Conservation (phyloP, 2,329 filamentous ascomycete species). For the Xylaria sp. region DNA sequence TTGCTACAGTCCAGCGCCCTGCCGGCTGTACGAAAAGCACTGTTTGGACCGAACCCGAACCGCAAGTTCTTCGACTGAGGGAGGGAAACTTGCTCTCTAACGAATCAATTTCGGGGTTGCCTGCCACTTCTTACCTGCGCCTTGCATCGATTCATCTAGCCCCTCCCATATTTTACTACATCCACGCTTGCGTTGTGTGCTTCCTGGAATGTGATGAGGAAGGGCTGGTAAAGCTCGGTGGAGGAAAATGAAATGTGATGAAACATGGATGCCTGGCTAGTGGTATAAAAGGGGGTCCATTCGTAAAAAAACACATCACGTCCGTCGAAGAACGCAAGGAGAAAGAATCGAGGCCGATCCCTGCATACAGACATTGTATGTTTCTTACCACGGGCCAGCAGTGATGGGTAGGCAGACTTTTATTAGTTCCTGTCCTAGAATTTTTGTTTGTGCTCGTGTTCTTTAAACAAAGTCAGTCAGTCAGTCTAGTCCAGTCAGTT, state of each 20-base stretch:
- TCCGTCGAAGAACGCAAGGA: slow-evolving; percentile 6
- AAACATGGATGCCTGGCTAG: neutral
- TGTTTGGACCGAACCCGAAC: slow-evolving; percentile 96
- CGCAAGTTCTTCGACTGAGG: slow-evolving; percentile 90
- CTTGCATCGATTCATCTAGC: neutral
- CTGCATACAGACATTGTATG: too few species aligned
- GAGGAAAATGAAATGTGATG: too few species aligned
- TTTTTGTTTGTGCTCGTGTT: slow-evolving; percentile 28
- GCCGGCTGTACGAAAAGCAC: slow-evolving; percentile 79
- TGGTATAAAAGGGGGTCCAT: slow-evolving; percentile 2
- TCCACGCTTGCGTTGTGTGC: neutral
- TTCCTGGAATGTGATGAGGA: neutral
- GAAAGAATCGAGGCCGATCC: neutral
- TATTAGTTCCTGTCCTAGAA: slow-evolving; percentile 17
- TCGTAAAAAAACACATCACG: neutral
- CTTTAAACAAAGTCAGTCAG: slow-evolving; percentile 25
- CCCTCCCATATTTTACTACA: neutral
- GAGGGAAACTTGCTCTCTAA: neutral
- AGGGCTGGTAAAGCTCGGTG: neutral
- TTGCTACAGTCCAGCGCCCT: slow-evolving; percentile 85
- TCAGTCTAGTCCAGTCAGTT: too few species aligned
- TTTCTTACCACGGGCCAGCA: too few species aligned
- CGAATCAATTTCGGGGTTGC: neutral
- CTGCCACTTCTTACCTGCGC: neutral
- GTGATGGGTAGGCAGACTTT: slow-evolving; percentile 7